Conservation (phyloP, 768 basidiomycete genomes). For the Russula olivacea region DNA sequence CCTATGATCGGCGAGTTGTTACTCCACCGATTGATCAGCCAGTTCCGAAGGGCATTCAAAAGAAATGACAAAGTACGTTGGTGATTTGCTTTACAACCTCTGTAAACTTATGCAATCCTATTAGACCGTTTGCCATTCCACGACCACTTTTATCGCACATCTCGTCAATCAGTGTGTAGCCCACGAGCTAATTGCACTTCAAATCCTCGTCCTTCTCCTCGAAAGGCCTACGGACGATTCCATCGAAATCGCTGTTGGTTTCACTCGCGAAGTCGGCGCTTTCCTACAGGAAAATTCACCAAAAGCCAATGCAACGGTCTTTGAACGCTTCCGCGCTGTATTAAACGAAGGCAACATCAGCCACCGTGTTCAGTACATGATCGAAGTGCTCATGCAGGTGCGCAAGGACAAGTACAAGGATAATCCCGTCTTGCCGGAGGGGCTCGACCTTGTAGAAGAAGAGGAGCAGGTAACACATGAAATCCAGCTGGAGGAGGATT, state of each 20-base stretch:
- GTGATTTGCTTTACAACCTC: background rate
- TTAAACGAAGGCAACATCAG: constrained; percentile 93
- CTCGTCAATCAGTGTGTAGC: constrained; percentile 70
- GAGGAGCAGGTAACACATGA: constrained; percentile 97
- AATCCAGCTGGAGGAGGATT: constrained; percentile 85
- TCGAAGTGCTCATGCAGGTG: constrained; percentile 98
- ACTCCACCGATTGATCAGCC: constrained; percentile 82
- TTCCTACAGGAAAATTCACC: constrained; percentile 91
- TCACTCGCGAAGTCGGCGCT: constrained; percentile 95
- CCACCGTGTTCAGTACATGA: constrained; percentile 98
- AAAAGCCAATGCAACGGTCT: constrained; percentile 91
- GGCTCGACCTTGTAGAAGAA: constrained; percentile 93
- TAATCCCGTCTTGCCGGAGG: constrained; percentile 91
- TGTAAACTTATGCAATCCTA: constrained; percentile 9
- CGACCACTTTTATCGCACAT: constrained; percentile 72
- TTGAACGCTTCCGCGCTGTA: constrained; percentile 94
- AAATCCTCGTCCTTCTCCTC: constrained; percentile 92
- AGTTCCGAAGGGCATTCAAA: constrained; percentile 92
- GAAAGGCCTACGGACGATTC: constrained; percentile 96
- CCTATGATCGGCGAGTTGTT: constrained; percentile 94
- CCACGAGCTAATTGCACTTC: constrained; percentile 88
- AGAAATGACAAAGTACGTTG: constrained; percentile 88
- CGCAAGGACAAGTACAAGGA: constrained; percentile 99
- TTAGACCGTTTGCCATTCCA: constrained; percentile 88
- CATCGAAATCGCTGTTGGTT: constrained; percentile 96